Percentiles rank a stretch among this genome's conserved stretches.
These are phyloP conservation scores for Tetrahymena borealis DNA, from an alignment of 73 alveolate genomes.

Conservation along the genomic window DNA sequence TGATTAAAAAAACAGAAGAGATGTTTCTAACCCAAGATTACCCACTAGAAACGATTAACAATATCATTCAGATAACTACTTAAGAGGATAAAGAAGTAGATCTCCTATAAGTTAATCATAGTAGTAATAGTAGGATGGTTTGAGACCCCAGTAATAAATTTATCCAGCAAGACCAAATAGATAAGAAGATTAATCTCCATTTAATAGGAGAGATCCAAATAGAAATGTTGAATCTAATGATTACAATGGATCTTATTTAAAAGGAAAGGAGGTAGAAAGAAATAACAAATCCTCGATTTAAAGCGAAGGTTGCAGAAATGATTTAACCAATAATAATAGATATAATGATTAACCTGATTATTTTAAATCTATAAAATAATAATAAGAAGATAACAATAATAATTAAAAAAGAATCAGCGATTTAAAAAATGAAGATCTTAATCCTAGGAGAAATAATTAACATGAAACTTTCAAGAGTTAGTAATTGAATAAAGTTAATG, in stretches of 20 bases:
- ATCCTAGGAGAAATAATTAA: too few species aligned
- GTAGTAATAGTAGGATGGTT: background rate
- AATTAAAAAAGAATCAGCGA: too few species aligned
- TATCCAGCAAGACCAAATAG: background rate
- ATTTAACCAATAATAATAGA: background rate
- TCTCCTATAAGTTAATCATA: background rate
- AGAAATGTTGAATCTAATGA: background rate
- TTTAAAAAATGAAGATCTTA: too few species aligned
- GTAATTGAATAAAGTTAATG: too few species aligned
- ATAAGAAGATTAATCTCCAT: background rate
- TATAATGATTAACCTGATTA: background rate
- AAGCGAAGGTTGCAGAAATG: background rate
- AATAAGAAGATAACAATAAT: too few species aligned
- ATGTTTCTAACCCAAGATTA: background rate
- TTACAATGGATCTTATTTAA: background rate
- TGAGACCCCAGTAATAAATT: background rate
- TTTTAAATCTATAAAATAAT: background rate
- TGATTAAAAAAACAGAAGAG: background rate
- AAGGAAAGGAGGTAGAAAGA: background rate
- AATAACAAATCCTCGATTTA: background rate
- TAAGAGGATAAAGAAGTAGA: background rate
- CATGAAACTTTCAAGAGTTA: too few species aligned
- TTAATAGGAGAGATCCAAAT: background rate
- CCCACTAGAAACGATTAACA: background rate
- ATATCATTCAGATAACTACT: background rate